Conservation (phyloP, 2,329 filamentous ascomycete genomes). For the Stachybotrys elegans region DNA sequence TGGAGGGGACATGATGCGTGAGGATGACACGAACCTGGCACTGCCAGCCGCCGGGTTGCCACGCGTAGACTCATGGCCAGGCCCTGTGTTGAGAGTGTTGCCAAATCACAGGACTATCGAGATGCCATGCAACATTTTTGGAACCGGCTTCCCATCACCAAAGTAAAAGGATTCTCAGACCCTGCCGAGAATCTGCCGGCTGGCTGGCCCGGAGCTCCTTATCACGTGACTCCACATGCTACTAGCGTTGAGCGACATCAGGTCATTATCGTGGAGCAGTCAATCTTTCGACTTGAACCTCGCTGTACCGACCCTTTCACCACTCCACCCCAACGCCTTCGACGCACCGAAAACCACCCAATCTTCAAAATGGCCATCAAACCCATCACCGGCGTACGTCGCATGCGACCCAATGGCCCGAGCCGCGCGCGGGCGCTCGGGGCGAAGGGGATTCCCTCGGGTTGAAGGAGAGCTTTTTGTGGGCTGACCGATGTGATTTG, state of each 20-base stretch:
- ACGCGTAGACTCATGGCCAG: slow-evolving; percentile 59
- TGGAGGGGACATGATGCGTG: slow-evolving; percentile 10
- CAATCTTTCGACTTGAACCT: slow-evolving; percentile 11
- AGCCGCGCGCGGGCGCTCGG: slow-evolving; percentile 6
- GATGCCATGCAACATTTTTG: slow-evolving; percentile 9
- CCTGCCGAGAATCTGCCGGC: too few species aligned
- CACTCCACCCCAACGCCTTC: slow-evolving; percentile 14
- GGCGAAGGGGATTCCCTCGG: slow-evolving; percentile 11
- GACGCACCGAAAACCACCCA: slow-evolving; percentile 16
- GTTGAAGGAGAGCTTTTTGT: slow-evolving; percentile 19
- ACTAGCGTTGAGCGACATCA: slow-evolving; percentile 30
- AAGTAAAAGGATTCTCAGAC: too few species aligned
- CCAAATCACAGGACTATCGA: slow-evolving; percentile 13
- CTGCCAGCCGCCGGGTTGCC: slow-evolving; percentile 56
- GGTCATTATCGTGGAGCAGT: slow-evolving; percentile 18
- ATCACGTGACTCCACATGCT: slow-evolving; percentile 19
- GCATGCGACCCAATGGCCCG: slow-evolving; percentile 24
- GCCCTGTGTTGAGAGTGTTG: too few species aligned
- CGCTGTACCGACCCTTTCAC: slow-evolving; percentile 16
- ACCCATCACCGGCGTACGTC: slow-evolving; percentile 57
- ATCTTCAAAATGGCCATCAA: slow-evolving; percentile 47
- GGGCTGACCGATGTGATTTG: slow-evolving; percentile 25
- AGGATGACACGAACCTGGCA: slow-evolving; percentile 46
- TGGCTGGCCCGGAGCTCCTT: slow-evolving; percentile 10
- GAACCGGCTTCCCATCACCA: too few species aligned